Evolutionary conservation across 345 rosid genomes (phyloP).

Genomic region (Abelmoschus esculentus): DNA sequence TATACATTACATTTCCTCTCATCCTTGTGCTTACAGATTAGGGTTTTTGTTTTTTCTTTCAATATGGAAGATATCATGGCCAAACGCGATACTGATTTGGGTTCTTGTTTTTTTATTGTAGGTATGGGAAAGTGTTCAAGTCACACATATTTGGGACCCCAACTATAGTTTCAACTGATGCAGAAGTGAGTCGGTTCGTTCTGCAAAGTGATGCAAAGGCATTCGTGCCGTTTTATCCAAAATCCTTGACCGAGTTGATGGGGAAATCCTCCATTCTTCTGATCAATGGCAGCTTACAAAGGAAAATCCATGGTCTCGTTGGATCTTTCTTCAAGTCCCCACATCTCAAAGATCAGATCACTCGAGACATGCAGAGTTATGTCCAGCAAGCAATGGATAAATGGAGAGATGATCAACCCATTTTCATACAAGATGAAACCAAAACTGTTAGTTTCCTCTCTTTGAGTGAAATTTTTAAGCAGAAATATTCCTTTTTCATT

Average conservation of each 20-base stretch:
- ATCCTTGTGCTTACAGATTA: background rate
- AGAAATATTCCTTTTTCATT: background rate
- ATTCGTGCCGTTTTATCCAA: constrained; percentile 89
- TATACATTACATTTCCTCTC: background rate
- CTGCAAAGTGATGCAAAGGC: constrained; percentile 74
- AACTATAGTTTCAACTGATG: constrained; percentile 88
- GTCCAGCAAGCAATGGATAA: constrained; percentile 60
- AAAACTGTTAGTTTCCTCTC: constrained; percentile 48
- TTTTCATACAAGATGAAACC: constrained; percentile 78
- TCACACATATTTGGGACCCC: constrained; percentile 89
- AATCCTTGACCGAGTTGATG: constrained; percentile 89
- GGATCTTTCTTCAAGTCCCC: constrained; percentile 86
- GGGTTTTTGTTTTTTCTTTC: no score
- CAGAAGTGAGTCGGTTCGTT: constrained; percentile 72
- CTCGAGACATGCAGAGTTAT: constrained; percentile 65
- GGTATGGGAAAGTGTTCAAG: constrained; percentile 81
- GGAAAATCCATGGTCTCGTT: constrained; percentile 73
- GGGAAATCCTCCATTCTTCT: constrained; percentile 86
- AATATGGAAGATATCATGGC: background rate
- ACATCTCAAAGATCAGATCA: constrained; percentile 76
- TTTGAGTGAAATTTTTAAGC: background rate
- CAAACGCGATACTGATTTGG: background rate
- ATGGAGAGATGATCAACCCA: constrained; percentile 57
- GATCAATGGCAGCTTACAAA: constrained; percentile 78
- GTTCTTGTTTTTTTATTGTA: background rate